These are phyloP conservation scores for Melampsora larici-populina DNA, from an alignment of 1,284 basidiomycete genomes.

Conservation along the genomic window DNA sequence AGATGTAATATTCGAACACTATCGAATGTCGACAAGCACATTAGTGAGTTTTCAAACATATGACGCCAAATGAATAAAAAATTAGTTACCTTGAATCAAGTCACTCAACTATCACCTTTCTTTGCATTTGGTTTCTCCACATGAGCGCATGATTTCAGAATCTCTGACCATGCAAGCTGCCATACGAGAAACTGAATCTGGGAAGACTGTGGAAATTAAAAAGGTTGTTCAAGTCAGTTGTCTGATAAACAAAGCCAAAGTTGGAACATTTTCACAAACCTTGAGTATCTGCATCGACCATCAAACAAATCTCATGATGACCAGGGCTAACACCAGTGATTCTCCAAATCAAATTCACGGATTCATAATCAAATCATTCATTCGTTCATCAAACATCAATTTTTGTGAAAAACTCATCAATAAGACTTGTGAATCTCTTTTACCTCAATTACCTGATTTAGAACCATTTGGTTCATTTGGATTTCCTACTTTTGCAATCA, in stretches of 20 bases:
- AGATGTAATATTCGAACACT: constrained; percentile 97
- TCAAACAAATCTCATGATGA: constrained; percentile 56
- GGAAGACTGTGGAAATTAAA: constrained; percentile 50
- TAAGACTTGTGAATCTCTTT: constrained; percentile 90
- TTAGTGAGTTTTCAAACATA: constrained; percentile 13
- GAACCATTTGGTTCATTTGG: constrained; percentile 78
- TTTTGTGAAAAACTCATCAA: constrained; percentile 58
- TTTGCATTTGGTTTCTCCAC: constrained; percentile 58
- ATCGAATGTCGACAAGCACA: constrained; percentile 18
- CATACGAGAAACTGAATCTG: constrained; percentile 57
- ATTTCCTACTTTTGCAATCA: constrained; percentile 92
- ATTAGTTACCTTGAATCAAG: constrained; percentile 55
- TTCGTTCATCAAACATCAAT: constrained; percentile 58
- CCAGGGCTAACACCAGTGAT: constrained; percentile 56
- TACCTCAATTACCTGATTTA: constrained; percentile 97
- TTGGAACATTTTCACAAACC: constrained; percentile 60
- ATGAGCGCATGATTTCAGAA: constrained; percentile 58
- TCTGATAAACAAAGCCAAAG: not conserved
- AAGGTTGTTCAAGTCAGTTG: not conserved
- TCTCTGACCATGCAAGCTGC: constrained; percentile 58
- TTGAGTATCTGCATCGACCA: constrained; percentile 58
- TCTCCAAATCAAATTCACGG: constrained; percentile 58
- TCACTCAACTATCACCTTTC: constrained; percentile 58
- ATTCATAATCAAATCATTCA: constrained; percentile 58
- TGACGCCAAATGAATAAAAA: not conserved